Evolutionary conservation across 306 rosid species (phyloP).

Genomic region (Cicer yamashitae): DNA sequence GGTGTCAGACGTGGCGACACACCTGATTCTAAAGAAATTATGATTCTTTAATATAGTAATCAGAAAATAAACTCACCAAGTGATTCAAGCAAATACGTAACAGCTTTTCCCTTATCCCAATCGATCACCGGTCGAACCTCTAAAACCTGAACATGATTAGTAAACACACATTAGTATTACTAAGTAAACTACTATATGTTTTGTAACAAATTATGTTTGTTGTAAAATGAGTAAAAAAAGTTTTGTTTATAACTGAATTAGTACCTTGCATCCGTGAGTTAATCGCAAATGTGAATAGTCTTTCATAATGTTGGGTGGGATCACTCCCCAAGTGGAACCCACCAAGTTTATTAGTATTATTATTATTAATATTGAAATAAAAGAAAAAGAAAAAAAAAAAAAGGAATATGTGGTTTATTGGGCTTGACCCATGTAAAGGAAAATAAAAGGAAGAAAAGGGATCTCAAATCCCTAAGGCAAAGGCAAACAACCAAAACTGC

Average conservation of each 20-base stretch:
- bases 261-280: slow-evolving; percentile 92
- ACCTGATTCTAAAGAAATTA: not conserved
- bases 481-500: no score
- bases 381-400: no score
- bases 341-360: no score
- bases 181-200: not conserved
- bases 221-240: not conserved
- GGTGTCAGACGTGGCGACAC: no score
- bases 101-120: slow-evolving; percentile 99
- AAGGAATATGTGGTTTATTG: no score
- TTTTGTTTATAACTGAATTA: slow-evolving; percentile 4
- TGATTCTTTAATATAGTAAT: slow-evolving; percentile 22
- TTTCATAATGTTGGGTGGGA: no score
- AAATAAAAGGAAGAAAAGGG: no score
- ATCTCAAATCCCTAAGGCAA: no score
- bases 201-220: slow-evolving; percentile 13
- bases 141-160: slow-evolving; percentile 66
- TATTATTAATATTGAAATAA: no score
- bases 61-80: slow-evolving; percentile 66
- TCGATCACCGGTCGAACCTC: slow-evolving; percentile 88
- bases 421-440: no score
- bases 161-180: not conserved
- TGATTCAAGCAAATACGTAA: slow-evolving; percentile 86
- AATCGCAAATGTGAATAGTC: slow-evolving; percentile 68
- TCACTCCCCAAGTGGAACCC: no score